Percentiles rank a stretch among this genome's conserved stretches.
phyloP scores from a whole-genome alignment of 176 grass and related monocot species.

The Oryza meridionalis region DNA sequence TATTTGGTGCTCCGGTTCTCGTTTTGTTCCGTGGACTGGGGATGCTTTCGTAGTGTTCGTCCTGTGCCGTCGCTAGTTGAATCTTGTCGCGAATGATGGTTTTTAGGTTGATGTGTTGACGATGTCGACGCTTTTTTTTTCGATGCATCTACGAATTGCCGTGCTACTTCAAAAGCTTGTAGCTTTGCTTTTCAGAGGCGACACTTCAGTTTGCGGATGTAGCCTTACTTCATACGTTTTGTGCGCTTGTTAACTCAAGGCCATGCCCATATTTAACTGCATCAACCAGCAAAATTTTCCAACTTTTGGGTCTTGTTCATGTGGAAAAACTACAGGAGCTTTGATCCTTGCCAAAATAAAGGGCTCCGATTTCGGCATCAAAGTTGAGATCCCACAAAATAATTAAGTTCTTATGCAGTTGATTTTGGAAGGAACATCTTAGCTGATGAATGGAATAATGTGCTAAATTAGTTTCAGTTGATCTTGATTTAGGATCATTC shows the following conservation, averaged over 20 bases:
- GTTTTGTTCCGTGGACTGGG: background rate
- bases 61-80: background rate
- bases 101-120: background rate
- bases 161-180: background rate
- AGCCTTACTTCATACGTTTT: background rate
- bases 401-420: background rate
- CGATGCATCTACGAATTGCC: too few species aligned
- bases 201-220: background rate
- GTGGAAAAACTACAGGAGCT: background rate
- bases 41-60: background rate
- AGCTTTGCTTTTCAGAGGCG: background rate
- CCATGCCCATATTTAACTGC: background rate
- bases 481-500: background rate
- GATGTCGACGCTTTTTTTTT: too few species aligned
- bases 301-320: background rate
- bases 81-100: background rate
- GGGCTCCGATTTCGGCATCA: background rate
- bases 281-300: background rate
- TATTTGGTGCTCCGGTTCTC: background rate
- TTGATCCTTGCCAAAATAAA: slow-evolving; percentile 1
- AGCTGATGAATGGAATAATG: background rate
- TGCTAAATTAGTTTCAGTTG: background rate
- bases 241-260: background rate
- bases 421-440: background rate
- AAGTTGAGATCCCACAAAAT: background rate